Conservation (phyloP, 768 basidiomycete genomes). For the Tylopilus felleus region DNA sequence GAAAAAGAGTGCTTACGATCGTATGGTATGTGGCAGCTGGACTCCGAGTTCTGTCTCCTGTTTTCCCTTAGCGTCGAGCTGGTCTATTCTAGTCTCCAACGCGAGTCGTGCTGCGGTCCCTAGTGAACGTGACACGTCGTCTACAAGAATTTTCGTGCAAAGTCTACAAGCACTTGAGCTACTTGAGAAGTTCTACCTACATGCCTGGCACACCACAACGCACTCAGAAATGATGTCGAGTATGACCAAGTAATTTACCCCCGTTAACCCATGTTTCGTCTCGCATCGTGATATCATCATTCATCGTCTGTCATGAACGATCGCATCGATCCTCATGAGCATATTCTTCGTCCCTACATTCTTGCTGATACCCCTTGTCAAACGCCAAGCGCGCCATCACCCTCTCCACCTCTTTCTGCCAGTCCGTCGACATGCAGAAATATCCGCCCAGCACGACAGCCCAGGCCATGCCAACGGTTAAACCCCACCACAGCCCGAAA, state of each 20-base stretch:
- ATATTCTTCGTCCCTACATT: neutral
- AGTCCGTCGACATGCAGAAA: constrained; percentile 60
- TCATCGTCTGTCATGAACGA: constrained; percentile 35
- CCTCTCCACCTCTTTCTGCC: constrained; percentile 66
- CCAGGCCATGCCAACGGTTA: constrained; percentile 47
- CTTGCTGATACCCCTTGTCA: constrained; percentile 32
- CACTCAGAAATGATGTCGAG: too few relatives aligned
- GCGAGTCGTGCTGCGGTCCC: too few relatives aligned
- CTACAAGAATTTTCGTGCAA: too few relatives aligned
- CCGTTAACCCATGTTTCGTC: neutral
- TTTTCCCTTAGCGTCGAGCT: too few relatives aligned
- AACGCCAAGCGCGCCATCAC: constrained; percentile 49
- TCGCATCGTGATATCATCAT: neutral
- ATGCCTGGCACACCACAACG: too few relatives aligned
- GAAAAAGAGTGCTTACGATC: too few relatives aligned
- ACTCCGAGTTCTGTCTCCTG: too few relatives aligned
- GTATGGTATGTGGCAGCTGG: too few relatives aligned
- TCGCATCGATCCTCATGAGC: constrained; percentile 30
- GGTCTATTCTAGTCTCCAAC: too few relatives aligned
- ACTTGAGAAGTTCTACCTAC: too few relatives aligned
- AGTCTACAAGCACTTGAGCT: too few relatives aligned
- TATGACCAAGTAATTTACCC: neutral
- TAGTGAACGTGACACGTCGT: too few relatives aligned
- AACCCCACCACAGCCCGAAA: constrained; percentile 81
- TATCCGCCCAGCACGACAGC: constrained; percentile 19